phyloP scores from a whole-genome alignment of 345 rosid species.

The Geranium rotundifolium region DNA sequence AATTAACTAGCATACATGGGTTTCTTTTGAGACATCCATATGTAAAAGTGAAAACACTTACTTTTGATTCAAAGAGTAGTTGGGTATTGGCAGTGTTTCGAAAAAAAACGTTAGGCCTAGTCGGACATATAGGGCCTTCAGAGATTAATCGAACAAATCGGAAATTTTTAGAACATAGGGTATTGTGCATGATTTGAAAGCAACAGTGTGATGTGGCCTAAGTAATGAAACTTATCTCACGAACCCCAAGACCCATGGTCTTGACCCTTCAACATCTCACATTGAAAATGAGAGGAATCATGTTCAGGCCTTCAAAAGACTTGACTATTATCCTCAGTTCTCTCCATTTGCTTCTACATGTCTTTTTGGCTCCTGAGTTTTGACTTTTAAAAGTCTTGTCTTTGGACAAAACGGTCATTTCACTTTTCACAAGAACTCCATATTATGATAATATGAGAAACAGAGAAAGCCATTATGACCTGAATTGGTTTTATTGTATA shows the following conservation, averaged over 20 bases:
- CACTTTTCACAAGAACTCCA: neutral
- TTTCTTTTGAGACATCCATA: no score
- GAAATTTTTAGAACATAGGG: slow-evolving; percentile 9
- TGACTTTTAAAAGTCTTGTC: slow-evolving; percentile 12
- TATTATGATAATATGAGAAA: no score
- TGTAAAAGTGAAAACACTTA: no score
- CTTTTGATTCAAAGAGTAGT: no score
- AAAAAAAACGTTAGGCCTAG: no score
- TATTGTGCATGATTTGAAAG: slow-evolving; percentile 23
- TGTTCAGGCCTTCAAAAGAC: slow-evolving; percentile 19
- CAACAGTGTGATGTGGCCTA: slow-evolving; percentile 21
- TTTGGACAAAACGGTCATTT: slow-evolving; percentile 19
- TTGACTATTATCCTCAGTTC: slow-evolving; percentile 6
- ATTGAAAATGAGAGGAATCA: slow-evolving; percentile 59
- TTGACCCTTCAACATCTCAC: slow-evolving; percentile 74
- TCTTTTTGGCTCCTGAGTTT: neutral
- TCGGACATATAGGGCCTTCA: no score
- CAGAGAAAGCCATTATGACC: no score
- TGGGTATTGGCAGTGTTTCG: no score
- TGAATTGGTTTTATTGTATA: no score
- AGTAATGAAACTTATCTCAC: slow-evolving; percentile 18
- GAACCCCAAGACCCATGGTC: slow-evolving; percentile 25
- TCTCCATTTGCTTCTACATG: no score
- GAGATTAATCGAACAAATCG: no score
- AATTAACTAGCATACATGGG: no score